Percentiles rank a stretch among this genome's conserved stretches.
Conservation (phyloP, 352 stramenopile genomes). For the Phytophthora cactorum region DNA sequence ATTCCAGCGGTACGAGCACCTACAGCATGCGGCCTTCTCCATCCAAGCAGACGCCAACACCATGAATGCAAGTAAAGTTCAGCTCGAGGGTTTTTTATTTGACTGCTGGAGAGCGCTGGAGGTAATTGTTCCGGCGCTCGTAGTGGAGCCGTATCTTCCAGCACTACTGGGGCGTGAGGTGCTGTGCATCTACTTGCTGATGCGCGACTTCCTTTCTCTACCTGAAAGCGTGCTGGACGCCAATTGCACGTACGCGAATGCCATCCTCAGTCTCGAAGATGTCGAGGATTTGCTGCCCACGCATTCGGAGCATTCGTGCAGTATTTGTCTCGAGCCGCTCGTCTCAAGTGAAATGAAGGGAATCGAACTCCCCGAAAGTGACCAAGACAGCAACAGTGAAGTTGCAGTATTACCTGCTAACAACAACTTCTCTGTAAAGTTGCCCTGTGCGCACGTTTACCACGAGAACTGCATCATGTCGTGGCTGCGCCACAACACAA, state of each 20-base stretch:
- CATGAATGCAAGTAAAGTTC: conserved; percentile 38
- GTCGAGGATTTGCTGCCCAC: conserved; percentile 43
- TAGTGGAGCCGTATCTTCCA: conserved; percentile 48
- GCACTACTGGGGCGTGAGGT: conserved; percentile 43
- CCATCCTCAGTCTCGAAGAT: conserved; percentile 65
- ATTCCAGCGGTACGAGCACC: conserved; percentile 45
- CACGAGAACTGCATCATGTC: conserved; percentile 77
- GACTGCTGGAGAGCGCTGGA: conserved; percentile 58
- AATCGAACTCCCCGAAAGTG: conserved; percentile 18
- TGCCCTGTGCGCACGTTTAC: conserved; percentile 63
- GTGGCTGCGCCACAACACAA: conserved; percentile 65
- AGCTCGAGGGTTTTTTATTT: conserved; percentile 54
- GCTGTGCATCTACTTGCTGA: conserved; percentile 50
- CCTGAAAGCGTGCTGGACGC: conserved; percentile 53
- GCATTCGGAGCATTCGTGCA: conserved; percentile 51
- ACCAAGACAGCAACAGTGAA: conserved; percentile 4
- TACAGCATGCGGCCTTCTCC: conserved; percentile 48
- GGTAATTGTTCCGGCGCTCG: conserved; percentile 51
- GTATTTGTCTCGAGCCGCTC: conserved; percentile 62
- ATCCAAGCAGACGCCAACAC: conserved; percentile 46
- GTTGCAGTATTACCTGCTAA: background rate
- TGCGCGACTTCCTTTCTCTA: conserved; percentile 62
- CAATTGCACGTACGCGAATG: conserved; percentile 62
- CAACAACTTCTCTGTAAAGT: conserved; percentile 41
- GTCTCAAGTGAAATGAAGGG: conserved; percentile 28